Evolutionary conservation across 495 filamentous ascomycete species (phyloP).

Genomic region (Xylaria palmicola): DNA sequence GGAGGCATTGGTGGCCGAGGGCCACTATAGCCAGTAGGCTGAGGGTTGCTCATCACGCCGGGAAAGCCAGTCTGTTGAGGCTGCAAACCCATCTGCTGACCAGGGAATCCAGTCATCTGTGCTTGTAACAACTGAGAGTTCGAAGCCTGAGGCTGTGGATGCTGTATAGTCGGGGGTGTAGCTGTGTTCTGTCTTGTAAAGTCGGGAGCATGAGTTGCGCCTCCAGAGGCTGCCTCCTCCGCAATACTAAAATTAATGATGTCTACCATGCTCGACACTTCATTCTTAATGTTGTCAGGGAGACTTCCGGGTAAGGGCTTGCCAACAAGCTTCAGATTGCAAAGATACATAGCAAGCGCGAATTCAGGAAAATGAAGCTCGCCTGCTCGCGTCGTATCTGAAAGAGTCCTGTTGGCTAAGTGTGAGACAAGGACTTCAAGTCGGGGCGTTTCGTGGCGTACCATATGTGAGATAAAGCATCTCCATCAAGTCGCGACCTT

Average conservation of each 20-base stretch:
- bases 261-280: constrained; percentile 99
- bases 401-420: constrained; percentile 66
- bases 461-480: constrained; percentile 86
- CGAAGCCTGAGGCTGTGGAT: constrained; percentile 78
- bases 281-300: constrained; percentile 86
- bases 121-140: constrained; percentile 72
- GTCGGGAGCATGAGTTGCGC: constrained; percentile 70
- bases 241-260: constrained; percentile 95
- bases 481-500: constrained; percentile 80
- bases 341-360: constrained; percentile 97
- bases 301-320: constrained; percentile 72
- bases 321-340: constrained; percentile 86
- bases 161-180: constrained; percentile 72
- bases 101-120: constrained; percentile 73
- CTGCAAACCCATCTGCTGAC: constrained; percentile 55
- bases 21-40: constrained; percentile 65
- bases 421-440: constrained; percentile 14
- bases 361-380: constrained; percentile 98
- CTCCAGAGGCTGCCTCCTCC: constrained; percentile 64
- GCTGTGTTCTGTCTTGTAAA: constrained; percentile 69
- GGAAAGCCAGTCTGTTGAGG: constrained; percentile 59
- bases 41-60: constrained; percentile 45
- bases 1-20: constrained; percentile 90
- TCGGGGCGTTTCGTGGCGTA: constrained; percentile 34
- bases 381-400: constrained; percentile 94